These are phyloP conservation scores for Fusarium protoensiforme DNA, from an alignment of 2,329 filamentous ascomycete species.

Conservation along the genomic window DNA sequence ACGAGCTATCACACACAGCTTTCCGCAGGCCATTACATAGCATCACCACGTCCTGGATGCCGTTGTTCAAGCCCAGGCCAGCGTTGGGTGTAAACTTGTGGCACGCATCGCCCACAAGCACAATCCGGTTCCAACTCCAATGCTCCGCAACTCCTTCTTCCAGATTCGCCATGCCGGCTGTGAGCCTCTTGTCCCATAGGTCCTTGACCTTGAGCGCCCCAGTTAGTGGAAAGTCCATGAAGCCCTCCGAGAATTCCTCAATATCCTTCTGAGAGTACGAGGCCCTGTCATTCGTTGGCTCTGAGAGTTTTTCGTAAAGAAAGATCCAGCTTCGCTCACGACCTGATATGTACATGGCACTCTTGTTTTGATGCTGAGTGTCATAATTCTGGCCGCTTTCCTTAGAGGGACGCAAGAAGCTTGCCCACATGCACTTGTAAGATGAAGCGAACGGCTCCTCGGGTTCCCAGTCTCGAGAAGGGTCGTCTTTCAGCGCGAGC, in stretches of 20 bases:
- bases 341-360: background rate
- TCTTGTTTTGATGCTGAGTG: background rate
- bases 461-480: background rate
- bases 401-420: background rate
- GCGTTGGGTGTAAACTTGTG: slow-evolving; percentile 50
- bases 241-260: background rate
- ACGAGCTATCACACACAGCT: background rate
- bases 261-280: background rate
- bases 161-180: background rate
- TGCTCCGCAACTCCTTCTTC: background rate
- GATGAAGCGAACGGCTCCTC: background rate
- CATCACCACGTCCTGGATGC: background rate
- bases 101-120: slow-evolving; percentile 37
- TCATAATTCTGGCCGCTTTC: background rate
- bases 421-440: background rate
- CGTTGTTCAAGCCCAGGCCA: slow-evolving; percentile 44
- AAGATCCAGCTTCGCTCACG: background rate
- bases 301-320: background rate
- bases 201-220: background rate
- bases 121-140: background rate
- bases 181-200: background rate
- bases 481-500: background rate
- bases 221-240: background rate
- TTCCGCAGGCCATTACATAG: background rate
- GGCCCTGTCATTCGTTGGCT: background rate